phyloP scores from a whole-genome alignment of 306 rosid genomes.

The Corylus americana region DNA sequence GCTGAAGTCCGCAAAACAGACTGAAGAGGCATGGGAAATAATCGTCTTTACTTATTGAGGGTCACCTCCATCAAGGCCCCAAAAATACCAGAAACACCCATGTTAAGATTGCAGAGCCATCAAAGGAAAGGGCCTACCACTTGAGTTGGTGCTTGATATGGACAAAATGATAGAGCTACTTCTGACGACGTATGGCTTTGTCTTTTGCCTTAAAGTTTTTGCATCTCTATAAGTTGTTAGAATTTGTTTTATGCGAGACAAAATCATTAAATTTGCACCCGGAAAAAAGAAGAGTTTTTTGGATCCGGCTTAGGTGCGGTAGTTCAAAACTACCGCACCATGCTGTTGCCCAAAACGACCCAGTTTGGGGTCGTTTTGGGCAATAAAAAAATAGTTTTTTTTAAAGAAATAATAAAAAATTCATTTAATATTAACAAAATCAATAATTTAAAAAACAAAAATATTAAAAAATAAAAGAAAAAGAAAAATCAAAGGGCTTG shows the following conservation, averaged over 20 bases:
- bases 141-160: not conserved
- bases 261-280: conserved; percentile 6
- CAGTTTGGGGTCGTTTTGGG: no score
- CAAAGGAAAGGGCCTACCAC: not conserved
- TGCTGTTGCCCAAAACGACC: no score
- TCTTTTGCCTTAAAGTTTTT: not conserved
- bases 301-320: no score
- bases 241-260: not conserved
- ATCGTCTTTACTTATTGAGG: no score
- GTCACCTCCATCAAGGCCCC: not conserved
- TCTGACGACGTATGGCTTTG: not conserved
- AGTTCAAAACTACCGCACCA: no score
- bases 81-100: not conserved
- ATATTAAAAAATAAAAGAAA: no score
- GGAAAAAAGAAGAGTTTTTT: not conserved
- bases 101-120: not conserved
- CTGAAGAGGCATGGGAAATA: not conserved
- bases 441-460: no score
- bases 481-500: no score
- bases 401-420: no score
- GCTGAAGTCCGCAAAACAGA: conserved; percentile 3
- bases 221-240: not conserved
- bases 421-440: no score
- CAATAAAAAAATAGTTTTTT: no score
- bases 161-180: not conserved